Percentiles rank a stretch among this genome's conserved stretches.
Evolutionary conservation across 2,329 filamentous ascomycete species (phyloP).

Genomic region (Fusarium abutilonis): DNA sequence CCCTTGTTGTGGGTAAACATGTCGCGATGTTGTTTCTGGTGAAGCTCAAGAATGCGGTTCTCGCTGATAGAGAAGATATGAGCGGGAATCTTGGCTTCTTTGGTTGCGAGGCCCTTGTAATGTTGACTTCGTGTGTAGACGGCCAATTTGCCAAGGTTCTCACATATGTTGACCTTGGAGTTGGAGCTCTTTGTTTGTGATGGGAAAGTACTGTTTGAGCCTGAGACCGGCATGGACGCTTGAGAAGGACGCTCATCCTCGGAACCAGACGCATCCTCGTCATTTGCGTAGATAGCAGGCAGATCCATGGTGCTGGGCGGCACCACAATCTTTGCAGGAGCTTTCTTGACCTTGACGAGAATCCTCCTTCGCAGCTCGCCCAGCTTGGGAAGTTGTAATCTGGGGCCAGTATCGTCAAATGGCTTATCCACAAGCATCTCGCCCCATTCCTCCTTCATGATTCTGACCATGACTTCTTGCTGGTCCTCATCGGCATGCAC

Average conservation of each 20-base stretch:
- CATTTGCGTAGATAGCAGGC: conserved; percentile 42
- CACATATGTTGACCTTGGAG: conserved; percentile 70
- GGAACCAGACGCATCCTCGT: conserved; percentile 55
- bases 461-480: conserved; percentile 90
- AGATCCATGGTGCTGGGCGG: conserved; percentile 49
- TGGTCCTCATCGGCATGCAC: conserved; percentile 85
- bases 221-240: conserved; percentile 20
- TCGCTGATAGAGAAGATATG: conserved; percentile 93
- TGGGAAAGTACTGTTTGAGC: conserved; percentile 17
- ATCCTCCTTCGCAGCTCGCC: conserved; percentile 82
- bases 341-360: conserved; percentile 80
- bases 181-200: conserved; percentile 54
- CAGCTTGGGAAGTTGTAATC: conserved; percentile 71
- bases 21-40: conserved; percentile 71
- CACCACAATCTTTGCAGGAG: conserved; percentile 50
- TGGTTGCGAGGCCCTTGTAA: conserved; percentile 76
- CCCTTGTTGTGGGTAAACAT: conserved; percentile 89
- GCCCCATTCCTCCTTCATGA: conserved; percentile 91
- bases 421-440: conserved; percentile 73
- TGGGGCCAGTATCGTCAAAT: conserved; percentile 61
- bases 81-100: conserved; percentile 65
- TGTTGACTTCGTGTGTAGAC: conserved; percentile 89
- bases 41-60: conserved; percentile 71
- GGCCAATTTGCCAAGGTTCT: conserved; percentile 76
- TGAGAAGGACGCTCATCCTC: conserved; percentile 55